Conservation (phyloP, 257 asterid species). For the Petunia secreta region DNA sequence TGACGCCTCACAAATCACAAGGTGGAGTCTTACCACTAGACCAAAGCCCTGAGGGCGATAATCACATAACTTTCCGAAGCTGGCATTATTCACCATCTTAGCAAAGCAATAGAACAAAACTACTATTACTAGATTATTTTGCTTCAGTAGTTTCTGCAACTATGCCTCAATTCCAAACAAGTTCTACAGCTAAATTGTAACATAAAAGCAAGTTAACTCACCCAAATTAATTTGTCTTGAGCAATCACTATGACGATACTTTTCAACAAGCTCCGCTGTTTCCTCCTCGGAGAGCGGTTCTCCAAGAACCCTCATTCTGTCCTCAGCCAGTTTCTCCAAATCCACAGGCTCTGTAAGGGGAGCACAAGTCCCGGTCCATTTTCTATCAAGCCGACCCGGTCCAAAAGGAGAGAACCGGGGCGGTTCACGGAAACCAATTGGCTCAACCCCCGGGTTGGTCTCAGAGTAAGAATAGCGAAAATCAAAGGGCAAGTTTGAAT, state of each 20-base stretch:
- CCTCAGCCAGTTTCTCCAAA: conserved; percentile 55
- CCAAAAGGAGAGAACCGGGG: conserved; percentile 82
- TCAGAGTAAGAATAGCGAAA: conserved; percentile 86
- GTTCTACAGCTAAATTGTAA: neutral
- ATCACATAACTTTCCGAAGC: neutral
- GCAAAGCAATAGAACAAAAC: neutral
- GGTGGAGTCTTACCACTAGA: too few species aligned
- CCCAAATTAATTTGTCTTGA: conserved; percentile 89
- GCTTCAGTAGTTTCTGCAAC: neutral
- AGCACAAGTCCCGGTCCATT: conserved; percentile 82
- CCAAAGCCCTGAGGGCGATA: too few species aligned
- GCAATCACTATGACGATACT: conserved; percentile 72
- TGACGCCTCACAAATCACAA: too few species aligned
- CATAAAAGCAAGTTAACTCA: conserved; percentile 26
- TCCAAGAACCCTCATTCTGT: conserved; percentile 57
- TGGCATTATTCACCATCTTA: neutral
- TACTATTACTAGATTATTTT: neutral
- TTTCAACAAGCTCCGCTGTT: conserved; percentile 74
- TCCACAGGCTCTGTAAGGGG: conserved; percentile 48
- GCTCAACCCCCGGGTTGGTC: conserved; percentile 58
- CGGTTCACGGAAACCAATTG: conserved; percentile 82
- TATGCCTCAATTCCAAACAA: neutral
- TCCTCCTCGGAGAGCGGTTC: conserved; percentile 71
- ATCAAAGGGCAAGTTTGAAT: conserved; percentile 72
- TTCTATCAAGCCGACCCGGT: conserved; percentile 77